Conservation (phyloP, 2,329 filamentous ascomycete species). For the Hypoxylon sp. region DNA sequence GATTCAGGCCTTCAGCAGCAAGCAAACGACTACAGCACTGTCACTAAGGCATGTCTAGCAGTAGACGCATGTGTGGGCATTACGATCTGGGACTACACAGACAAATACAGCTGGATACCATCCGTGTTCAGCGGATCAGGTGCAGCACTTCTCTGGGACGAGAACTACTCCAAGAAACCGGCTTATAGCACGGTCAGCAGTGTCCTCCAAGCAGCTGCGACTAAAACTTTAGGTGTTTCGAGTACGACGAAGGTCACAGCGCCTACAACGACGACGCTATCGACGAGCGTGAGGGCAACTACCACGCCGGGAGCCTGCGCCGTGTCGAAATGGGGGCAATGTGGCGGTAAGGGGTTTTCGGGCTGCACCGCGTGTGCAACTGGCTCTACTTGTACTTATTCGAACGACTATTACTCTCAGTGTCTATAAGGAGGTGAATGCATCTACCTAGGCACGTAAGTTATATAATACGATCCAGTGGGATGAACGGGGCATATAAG, state of each 20-base stretch:
- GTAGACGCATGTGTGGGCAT: conserved; percentile 59
- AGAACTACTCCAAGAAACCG: conserved; percentile 57
- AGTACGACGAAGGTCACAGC: conserved; percentile 6
- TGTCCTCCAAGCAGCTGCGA: conserved; percentile 55
- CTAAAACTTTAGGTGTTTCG: conserved; percentile 17
- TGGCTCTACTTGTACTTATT: conserved; percentile 50
- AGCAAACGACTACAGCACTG: conserved; percentile 61
- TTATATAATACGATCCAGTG: not conserved
- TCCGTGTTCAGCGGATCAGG: conserved; percentile 57
- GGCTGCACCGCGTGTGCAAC: conserved; percentile 52
- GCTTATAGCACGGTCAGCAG: conserved; percentile 58
- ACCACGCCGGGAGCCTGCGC: conserved; percentile 28
- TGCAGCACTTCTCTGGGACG: conserved; percentile 58
- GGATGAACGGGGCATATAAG: not conserved
- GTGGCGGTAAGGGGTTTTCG: conserved; percentile 50
- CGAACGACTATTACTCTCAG: conserved; percentile 54
- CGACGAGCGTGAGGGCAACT: conserved; percentile 12
- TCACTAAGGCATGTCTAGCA: conserved; percentile 57
- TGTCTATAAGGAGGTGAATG: conserved; percentile 33
- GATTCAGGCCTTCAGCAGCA: conserved; percentile 61
- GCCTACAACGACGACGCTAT: conserved; percentile 8
- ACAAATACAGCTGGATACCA: conserved; percentile 61
- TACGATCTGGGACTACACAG: conserved; percentile 61
- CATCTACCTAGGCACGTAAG: not conserved
- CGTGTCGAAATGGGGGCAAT: conserved; percentile 51